Conservation (phyloP, 2,329 filamentous ascomycete species). For the Verticillium alfalfae region DNA sequence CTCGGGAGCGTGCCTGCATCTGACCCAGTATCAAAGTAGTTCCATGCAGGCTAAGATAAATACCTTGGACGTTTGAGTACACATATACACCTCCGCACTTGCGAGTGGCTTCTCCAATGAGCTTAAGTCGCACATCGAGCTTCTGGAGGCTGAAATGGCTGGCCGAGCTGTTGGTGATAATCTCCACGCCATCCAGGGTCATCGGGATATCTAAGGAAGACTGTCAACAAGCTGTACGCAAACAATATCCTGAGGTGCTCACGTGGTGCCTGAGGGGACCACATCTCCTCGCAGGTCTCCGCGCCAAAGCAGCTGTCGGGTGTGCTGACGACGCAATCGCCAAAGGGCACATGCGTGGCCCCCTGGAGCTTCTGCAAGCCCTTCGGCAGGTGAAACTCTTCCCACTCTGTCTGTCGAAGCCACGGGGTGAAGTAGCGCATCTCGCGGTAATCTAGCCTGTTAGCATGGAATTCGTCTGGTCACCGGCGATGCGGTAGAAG, state of each 20-base stretch:
- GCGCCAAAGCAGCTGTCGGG: conserved; percentile 56
- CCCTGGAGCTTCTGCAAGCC: conserved; percentile 50
- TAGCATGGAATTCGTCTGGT: neutral
- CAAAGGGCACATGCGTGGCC: conserved; percentile 50
- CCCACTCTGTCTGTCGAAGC: conserved; percentile 50
- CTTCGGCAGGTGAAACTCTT: conserved; percentile 60
- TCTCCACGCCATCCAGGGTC: conserved; percentile 65
- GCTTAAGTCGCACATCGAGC: conserved; percentile 54
- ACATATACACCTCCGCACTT: conserved; percentile 35
- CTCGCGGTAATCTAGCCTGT: conserved; percentile 47
- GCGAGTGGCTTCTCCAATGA: conserved; percentile 61
- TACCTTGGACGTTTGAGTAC: conserved; percentile 47
- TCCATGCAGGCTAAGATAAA: no score
- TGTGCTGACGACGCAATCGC: conserved; percentile 58
- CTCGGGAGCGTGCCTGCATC: neutral
- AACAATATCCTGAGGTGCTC: neutral
- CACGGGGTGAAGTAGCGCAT: conserved; percentile 60
- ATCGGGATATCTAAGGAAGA: neutral
- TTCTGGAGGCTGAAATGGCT: conserved; percentile 59
- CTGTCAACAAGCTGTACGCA: neutral
- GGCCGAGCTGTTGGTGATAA: conserved; percentile 65
- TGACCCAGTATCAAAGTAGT: no score
- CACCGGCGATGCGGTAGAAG: neutral
- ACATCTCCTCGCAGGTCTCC: conserved; percentile 62
- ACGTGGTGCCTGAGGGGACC: conserved; percentile 41